phyloP scores from a whole-genome alignment of 2,329 filamentous ascomycete species.

The Hyphodiscus sp. region DNA sequence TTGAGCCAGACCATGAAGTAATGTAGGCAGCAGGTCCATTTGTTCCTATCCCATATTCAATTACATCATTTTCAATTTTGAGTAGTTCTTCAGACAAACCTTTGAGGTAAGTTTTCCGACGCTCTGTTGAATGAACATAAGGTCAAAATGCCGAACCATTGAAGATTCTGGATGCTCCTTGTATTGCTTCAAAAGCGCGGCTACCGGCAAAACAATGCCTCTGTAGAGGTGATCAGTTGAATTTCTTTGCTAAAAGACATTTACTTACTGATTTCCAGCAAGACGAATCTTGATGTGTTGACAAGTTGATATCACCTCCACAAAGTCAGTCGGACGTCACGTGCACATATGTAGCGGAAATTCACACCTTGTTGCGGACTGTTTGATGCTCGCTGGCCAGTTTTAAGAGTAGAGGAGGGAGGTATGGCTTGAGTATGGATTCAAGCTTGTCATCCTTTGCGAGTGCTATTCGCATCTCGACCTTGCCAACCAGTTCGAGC shows the following conservation, averaged over 20 bases:
- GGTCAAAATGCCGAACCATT: constrained; percentile 80
- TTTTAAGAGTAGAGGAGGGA: constrained; percentile 79
- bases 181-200: constrained; percentile 82
- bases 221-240: constrained; percentile 8
- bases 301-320: constrained; percentile 58
- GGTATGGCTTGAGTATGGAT: constrained; percentile 67
- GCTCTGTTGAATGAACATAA: constrained; percentile 85
- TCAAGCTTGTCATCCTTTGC: constrained; percentile 81
- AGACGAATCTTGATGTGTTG: constrained; percentile 62
- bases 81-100: constrained; percentile 29
- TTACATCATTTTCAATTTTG: background rate
- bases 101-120: constrained; percentile 51
- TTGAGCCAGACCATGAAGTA: constrained; percentile 60
- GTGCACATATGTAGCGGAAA: constrained; percentile 3
- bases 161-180: constrained; percentile 63
- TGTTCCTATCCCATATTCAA: constrained; percentile 46
- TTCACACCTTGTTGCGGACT: constrained; percentile 68
- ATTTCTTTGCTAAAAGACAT: constrained; percentile 7
- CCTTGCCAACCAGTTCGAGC: constrained; percentile 74
- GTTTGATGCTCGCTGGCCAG: constrained; percentile 71
- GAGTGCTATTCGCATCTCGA: constrained; percentile 66
- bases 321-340: constrained; percentile 2
- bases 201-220: constrained; percentile 71
- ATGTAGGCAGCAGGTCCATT: constrained; percentile 62
- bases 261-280: constrained; percentile 29